phyloP scores from a whole-genome alignment of 495 filamentous ascomycete genomes.

The Ramalina intermedia region DNA sequence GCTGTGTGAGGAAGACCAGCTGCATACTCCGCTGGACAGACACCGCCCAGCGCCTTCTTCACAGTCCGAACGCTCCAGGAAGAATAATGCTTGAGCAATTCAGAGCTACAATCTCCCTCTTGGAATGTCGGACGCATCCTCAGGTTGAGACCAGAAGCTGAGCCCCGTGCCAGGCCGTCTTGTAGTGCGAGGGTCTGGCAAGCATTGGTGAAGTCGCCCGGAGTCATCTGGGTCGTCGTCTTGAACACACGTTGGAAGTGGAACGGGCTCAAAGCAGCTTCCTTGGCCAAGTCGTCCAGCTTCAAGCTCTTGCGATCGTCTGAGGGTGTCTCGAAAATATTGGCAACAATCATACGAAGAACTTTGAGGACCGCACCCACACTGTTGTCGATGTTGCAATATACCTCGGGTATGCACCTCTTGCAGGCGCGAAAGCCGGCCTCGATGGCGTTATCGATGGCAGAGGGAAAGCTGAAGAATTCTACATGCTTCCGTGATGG shows the following conservation, averaged over 20 bases:
- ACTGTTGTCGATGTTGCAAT: constrained; percentile 25
- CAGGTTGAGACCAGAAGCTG: neutral
- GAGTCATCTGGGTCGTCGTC: constrained; percentile 42
- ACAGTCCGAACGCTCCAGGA: constrained; percentile 6
- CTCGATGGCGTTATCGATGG: constrained; percentile 30
- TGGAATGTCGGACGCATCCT: neutral
- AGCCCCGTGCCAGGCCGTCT: neutral
- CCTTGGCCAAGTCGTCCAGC: constrained; percentile 35
- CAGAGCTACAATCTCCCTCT: neutral
- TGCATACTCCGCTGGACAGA: constrained; percentile 2
- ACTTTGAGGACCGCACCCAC: constrained; percentile 27
- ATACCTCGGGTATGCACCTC: constrained; percentile 41
- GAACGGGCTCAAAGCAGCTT: constrained; percentile 40
- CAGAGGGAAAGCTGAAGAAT: constrained; percentile 38
- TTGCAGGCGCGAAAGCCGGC: constrained; percentile 50
- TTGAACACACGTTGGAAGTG: constrained; percentile 52
- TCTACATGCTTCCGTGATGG: constrained; percentile 46
- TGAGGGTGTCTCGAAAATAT: constrained; percentile 27
- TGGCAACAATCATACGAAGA: constrained; percentile 10
- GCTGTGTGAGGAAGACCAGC: neutral
- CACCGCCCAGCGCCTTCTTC: constrained; percentile 4
- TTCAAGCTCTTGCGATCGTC: constrained; percentile 24
- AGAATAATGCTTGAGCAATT: neutral
- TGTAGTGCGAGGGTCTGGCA: constrained; percentile 7
- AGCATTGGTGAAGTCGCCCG: constrained; percentile 32